Evolutionary conservation across 2,329 filamentous ascomycete genomes (phyloP).

Genomic region (Calonectria hawksworthii): DNA sequence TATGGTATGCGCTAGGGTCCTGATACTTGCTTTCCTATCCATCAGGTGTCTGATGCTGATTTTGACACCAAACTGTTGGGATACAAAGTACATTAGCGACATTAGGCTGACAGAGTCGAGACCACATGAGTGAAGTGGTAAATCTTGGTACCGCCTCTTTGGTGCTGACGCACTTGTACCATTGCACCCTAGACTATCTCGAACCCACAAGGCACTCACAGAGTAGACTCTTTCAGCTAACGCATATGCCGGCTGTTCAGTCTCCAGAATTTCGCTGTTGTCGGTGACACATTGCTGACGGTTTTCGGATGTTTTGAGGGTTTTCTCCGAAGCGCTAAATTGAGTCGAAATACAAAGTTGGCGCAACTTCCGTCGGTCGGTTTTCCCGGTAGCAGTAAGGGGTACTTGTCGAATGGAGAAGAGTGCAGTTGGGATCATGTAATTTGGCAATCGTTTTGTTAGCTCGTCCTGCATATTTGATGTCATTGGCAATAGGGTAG

Average conservation of each 20-base stretch:
- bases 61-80: not conserved
- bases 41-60: not conserved
- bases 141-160: not conserved
- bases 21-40: not conserved
- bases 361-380: slow-evolving; percentile 21
- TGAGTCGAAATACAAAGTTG: slow-evolving; percentile 3
- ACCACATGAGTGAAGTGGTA: not conserved
- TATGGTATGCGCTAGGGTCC: not conserved
- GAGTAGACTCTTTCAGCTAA: not conserved
- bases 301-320: not conserved
- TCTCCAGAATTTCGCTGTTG: not conserved
- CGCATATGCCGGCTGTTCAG: not conserved
- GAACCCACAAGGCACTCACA: not conserved
- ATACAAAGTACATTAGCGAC: not conserved
- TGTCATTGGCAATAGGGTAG: not conserved
- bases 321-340: not conserved
- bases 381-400: slow-evolving; percentile 32
- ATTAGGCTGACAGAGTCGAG: not conserved
- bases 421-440: slow-evolving; percentile 38
- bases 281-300: accelerated
- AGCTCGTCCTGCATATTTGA: not conserved
- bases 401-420: slow-evolving; percentile 32
- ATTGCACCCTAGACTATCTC: not conserved
- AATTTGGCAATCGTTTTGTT: slow-evolving; percentile 24
- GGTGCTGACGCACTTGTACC: not conserved